phyloP scores from a whole-genome alignment of 768 basidiomycete species.

The Suillus subluteus region DNA sequence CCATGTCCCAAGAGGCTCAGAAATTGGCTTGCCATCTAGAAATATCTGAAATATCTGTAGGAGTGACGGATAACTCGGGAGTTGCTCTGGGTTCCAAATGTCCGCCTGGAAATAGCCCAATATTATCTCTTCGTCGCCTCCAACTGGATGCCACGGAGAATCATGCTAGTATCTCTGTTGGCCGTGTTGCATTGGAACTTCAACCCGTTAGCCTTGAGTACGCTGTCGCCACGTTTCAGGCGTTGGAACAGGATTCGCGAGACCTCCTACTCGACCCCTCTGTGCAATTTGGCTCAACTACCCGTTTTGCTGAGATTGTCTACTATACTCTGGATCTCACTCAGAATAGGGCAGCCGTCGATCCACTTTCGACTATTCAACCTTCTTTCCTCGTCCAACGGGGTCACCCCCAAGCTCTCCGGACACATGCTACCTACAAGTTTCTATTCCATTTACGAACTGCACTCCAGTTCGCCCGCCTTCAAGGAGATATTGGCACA shows the following conservation, averaged over 20 bases:
- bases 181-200: constrained; percentile 28
- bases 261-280: constrained; percentile 14
- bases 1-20: neutral
- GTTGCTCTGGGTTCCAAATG: constrained; percentile 5
- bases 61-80: neutral
- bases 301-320: constrained; percentile 3
- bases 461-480: constrained; percentile 46
- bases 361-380: constrained; percentile 82
- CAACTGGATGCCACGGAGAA: constrained; percentile 3
- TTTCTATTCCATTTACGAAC: constrained; percentile 80
- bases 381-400: constrained; percentile 83
- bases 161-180: constrained; percentile 22
- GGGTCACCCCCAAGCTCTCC: constrained; percentile 67
- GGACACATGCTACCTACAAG: constrained; percentile 72
- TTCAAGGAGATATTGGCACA: constrained; percentile 12
- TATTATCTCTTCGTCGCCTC: constrained; percentile 4
- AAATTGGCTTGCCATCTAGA: neutral
- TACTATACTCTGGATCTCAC: constrained; percentile 50
- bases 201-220: constrained; percentile 37
- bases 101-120: neutral
- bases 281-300: neutral
- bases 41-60: neutral
- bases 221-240: constrained; percentile 20
- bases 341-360: constrained; percentile 54
- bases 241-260: constrained; percentile 16